A percentile compares a stretch with the other conserved stretches of the same genome.
Conservation (phyloP, 163 green algal species). For the Smithsoniella earleae region DNA sequence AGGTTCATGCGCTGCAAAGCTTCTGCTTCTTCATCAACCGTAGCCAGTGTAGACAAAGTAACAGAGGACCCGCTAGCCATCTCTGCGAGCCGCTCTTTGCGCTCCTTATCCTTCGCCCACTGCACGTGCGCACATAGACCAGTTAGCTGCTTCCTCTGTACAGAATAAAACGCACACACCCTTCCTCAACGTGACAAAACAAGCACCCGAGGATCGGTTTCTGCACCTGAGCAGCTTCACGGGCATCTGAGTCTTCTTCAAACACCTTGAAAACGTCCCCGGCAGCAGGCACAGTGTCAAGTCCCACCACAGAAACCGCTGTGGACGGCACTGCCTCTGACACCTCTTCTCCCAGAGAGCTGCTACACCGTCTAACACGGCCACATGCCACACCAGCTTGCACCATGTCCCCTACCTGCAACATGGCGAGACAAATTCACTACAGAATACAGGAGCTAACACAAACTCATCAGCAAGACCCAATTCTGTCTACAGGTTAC, state of each 20-base stretch:
- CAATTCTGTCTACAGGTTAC: no score
- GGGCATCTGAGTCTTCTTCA: slow-evolving; percentile 34
- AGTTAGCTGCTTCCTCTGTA: no score
- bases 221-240: slow-evolving; percentile 35
- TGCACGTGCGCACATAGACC: slow-evolving; percentile 31
- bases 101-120: slow-evolving; percentile 37
- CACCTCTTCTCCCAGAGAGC: slow-evolving; percentile 39
- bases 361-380: not conserved
- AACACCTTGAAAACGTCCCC: slow-evolving; percentile 46
- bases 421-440: not conserved
- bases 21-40: slow-evolving; percentile 58
- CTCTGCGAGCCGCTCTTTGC: slow-evolving; percentile 56
- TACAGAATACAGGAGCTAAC: not conserved
- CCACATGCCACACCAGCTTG: slow-evolving; percentile 11
- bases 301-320: slow-evolving; percentile 79
- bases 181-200: no score
- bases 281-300: slow-evolving; percentile 66
- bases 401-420: slow-evolving; percentile 32
- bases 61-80: slow-evolving; percentile 64
- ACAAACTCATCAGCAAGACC: no score
- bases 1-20: slow-evolving; percentile 73
- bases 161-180: no score
- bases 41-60: slow-evolving; percentile 68
- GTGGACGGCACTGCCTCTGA: slow-evolving; percentile 68
- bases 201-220: not conserved